phyloP scores from a whole-genome alignment of 805 yeast genomes.

The Nakazawaea wyomingensis region DNA sequence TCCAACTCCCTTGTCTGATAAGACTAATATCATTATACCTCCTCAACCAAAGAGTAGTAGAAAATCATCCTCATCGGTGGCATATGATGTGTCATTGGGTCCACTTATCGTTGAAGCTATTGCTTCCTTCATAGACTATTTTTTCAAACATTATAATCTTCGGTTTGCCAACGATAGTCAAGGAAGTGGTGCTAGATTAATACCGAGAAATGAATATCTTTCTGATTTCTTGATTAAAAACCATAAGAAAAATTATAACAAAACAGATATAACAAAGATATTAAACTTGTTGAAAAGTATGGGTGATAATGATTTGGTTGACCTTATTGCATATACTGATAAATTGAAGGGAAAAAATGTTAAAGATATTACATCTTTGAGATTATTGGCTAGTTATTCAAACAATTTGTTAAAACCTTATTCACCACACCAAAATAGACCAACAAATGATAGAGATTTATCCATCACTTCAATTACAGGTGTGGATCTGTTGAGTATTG shows the following conservation, averaged over 20 bases:
- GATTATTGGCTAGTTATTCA: slow-evolving; percentile 1
- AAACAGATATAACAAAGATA: slow-evolving; percentile 2
- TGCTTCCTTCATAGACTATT: neutral
- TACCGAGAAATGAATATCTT: slow-evolving; percentile 10
- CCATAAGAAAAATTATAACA: slow-evolving; percentile 1
- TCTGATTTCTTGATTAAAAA: slow-evolving; percentile 5
- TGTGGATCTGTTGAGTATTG: slow-evolving; percentile 7
- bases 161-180: neutral
- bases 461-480: slow-evolving; percentile 1
- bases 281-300: neutral
- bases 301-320: slow-evolving; percentile 1
- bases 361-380: neutral
- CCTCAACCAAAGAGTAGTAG: neutral
- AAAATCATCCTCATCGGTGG: neutral
- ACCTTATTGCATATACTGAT: slow-evolving; percentile 5
- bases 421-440: too few relatives aligned
- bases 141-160: slow-evolving; percentile 1
- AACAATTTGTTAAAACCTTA: slow-evolving; percentile 1
- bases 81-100: neutral
- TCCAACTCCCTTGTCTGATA: neutral
- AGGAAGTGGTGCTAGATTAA: neutral
- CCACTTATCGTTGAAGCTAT: slow-evolving; percentile 3
- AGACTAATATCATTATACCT: neutral
- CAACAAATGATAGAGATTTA: slow-evolving; percentile 2
- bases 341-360: slow-evolving; percentile 9